Base-by-base conservation (phyloP, 2,329 filamentous ascomycete genomes). In the Exutisphaerella laricina region DNA sequence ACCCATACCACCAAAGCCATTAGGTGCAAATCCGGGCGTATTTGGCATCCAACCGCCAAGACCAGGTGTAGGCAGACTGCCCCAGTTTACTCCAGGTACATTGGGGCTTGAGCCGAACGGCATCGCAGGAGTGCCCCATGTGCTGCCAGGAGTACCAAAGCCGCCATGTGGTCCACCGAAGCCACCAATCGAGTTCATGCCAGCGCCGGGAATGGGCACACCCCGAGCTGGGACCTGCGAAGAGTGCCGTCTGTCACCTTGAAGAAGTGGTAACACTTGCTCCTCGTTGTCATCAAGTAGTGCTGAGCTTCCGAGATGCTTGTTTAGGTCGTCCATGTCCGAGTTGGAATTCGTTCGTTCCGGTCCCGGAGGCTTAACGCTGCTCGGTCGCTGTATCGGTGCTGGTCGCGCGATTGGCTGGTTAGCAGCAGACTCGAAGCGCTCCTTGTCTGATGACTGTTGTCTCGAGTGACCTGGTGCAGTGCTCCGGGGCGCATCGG, bases 231-330 rank as follows among this genome's bases (percentile, higher is more conserved):
- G 56, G 18, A 70, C 56, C 39, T 63, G 69, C 7, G 58, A 60
- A n/a, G n/a, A n/a, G 14, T 65, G 57, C 18, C 69, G 63, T 28
- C 70, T 60, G 41, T 51, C 54, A 42, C 67, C 58, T 45, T 48
- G 46, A 7, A 35, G 29, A 45, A 64, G 59, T 54, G 69, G 49
- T 66, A 76, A 60, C 71, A 84, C 66, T 72, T 86, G 57, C 64
- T 81, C 69, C 59, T 94, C 88, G 10, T 64, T 60, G 48, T 83
- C 80, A 49, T 82, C 80, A 30, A 97, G 72, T 9, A 98, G 72
- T 9, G 89, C 92, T 56, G 88, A 89, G 65, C 90, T 97, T 9
- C 92, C 92, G 18, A 98, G 74, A 56, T 92, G 88, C 48, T 83
- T 61, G 13, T 57, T 62, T 25, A 64, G 44, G 33, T 61, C 56